Conservation (phyloP, 768 basidiomycete species). For the Boletus rubropictus region DNA sequence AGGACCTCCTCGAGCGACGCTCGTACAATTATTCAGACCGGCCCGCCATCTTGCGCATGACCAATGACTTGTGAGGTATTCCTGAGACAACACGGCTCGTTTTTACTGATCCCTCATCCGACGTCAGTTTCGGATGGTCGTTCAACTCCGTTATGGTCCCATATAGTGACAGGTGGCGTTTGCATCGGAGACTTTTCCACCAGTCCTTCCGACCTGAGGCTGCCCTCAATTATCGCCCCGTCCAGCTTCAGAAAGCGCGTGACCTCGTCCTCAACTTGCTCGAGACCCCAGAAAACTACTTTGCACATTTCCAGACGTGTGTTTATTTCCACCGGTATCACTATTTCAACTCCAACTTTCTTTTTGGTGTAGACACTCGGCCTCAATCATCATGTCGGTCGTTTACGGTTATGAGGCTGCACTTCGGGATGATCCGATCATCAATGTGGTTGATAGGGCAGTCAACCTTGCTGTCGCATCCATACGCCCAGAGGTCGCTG, state of each 20-base stretch:
- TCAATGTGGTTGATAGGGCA: conserved; percentile 24
- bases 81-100: neutral
- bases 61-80: conserved; percentile 26
- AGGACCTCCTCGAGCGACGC: conserved; percentile 41
- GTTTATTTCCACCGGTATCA: neutral
- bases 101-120: neutral
- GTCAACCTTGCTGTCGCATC: conserved; percentile 15
- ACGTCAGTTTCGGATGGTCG: conserved; percentile 24
- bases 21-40: conserved; percentile 44
- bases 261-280: conserved; percentile 26
- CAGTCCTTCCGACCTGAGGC: conserved; percentile 25
- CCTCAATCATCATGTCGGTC: conserved; percentile 27
- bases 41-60: conserved; percentile 26
- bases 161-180: conserved; percentile 26
- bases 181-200: conserved; percentile 26
- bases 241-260: conserved; percentile 23
- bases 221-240: conserved; percentile 13
- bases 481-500: conserved; percentile 27
- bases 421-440: conserved; percentile 22
- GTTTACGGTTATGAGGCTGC: conserved; percentile 29
- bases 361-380: conserved; percentile 15
- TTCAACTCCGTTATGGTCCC: conserved; percentile 28
- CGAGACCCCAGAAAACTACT: conserved; percentile 14
- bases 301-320: conserved; percentile 24
- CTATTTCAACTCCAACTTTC: neutral